A percentile compares a stretch with the other conserved stretches of the same genome.
Evolutionary conservation across 352 stramenopile species (phyloP).

Genomic region (Pythium rishiriense): DNA sequence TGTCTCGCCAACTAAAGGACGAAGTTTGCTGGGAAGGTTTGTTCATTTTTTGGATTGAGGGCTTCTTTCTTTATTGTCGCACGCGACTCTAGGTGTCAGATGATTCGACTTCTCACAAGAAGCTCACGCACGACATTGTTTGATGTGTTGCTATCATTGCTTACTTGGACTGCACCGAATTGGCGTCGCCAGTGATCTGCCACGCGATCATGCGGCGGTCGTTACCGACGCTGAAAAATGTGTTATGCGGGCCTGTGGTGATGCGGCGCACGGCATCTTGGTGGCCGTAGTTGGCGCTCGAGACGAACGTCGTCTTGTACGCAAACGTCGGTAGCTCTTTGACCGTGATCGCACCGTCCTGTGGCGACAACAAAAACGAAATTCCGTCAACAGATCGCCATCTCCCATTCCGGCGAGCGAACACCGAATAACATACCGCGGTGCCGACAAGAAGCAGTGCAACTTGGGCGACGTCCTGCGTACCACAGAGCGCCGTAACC

Average conservation of each 20-base stretch:
- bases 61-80: too few species aligned
- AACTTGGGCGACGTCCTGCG: constrained; percentile 58
- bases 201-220: constrained; percentile 85
- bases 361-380: background rate
- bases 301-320: constrained; percentile 77
- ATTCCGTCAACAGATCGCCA: too few species aligned
- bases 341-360: constrained; percentile 79
- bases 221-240: constrained; percentile 80
- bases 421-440: constrained; percentile 40
- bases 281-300: constrained; percentile 67
- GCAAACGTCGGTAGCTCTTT: constrained; percentile 85
- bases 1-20: background rate
- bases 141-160: background rate
- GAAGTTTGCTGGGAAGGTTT: too few species aligned
- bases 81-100: background rate
- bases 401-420: background rate
- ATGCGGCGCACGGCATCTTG: constrained; percentile 79
- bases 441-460: constrained; percentile 81
- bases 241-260: constrained; percentile 68
- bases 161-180: constrained; percentile 52
- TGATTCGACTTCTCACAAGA: background rate
- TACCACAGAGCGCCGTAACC: constrained; percentile 73
- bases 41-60: too few species aligned
- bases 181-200: constrained; percentile 80
- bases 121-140: background rate